phyloP scores from a whole-genome alignment of 1,139 yeast species.

The Yamadazyma sp. region DNA sequence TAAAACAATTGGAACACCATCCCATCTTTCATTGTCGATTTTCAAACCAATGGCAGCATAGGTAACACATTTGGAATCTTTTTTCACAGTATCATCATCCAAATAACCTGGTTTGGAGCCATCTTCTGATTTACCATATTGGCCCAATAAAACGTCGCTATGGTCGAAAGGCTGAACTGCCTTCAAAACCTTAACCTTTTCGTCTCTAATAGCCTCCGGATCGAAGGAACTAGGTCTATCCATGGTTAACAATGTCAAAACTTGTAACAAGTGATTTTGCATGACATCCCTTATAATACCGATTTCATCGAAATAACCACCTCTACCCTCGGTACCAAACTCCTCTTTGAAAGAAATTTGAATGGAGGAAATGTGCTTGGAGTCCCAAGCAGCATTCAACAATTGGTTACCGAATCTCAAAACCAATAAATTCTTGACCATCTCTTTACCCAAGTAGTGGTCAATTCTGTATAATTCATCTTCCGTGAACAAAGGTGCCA shows the following conservation, averaged over 20 bases:
- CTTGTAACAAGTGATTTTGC: constrained; percentile 96
- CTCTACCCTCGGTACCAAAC: constrained; percentile 98
- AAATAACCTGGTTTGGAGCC: constrained; percentile 87
- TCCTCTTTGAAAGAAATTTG: constrained; percentile 94
- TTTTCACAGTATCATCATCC: constrained; percentile 90
- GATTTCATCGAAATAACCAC: constrained; percentile 93
- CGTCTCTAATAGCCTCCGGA: constrained; percentile 94
- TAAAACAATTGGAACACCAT: constrained; percentile 92
- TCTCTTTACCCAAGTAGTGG: constrained; percentile 95
- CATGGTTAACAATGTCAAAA: constrained; percentile 88
- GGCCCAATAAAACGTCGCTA: constrained; percentile 78
- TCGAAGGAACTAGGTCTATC: constrained; percentile 89
- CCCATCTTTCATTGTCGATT: constrained; percentile 94
- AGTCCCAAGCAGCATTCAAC: constrained; percentile 84
- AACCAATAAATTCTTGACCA: constrained; percentile 91
- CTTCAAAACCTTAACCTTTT: constrained; percentile 88
- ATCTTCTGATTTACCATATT: constrained; percentile 79
- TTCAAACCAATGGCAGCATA: constrained; percentile 81
- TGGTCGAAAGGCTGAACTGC: constrained; percentile 70
- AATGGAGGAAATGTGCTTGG: constrained; percentile 69
- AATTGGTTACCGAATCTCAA: constrained; percentile 88
- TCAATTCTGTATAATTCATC: constrained; percentile 94
- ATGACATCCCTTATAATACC: constrained; percentile 98
- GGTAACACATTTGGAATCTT: constrained; percentile 83
- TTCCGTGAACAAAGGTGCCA: constrained; percentile 86